Base-by-base conservation (phyloP, 192 early-diverging fungal species). In the Umbelopsis sp. region DNA sequence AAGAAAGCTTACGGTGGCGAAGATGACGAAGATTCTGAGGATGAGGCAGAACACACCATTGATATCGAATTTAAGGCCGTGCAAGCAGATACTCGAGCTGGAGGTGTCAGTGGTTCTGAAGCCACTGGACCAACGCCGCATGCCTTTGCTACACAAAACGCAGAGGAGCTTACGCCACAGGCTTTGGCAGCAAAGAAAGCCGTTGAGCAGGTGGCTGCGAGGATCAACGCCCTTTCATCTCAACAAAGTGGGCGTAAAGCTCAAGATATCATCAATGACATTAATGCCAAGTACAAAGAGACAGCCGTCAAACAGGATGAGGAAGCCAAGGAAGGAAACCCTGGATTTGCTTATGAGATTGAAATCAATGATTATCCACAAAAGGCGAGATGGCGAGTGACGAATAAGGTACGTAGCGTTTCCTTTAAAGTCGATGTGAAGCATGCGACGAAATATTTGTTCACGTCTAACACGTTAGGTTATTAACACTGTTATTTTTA, bases 351-450 rank as follows among this genome's bases (percentile, higher is more conserved):
- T 5, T 75, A 83, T 68, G 97, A 99, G 81, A 91, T 99, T 75
- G 93, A 94, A 72, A 98, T 99, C 79, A 99, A 99, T 78, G 97
- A 99, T 80, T 98, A 92, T 74, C 96, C 96, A 41, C 90, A 94
- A 74, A 94, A 94, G 83, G 97, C 98, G 15, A 82, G 98, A 66
- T 93, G 94, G 91, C 91, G 90, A 72, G 97, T 98, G 37, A 99
- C 95, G 9, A 96, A 95, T 79, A 95, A 93, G 81, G 85, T 87
- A 84, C 75, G 73, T 35, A 10, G 5, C 13, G 44, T 6, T 22
- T 71, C 16, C 16, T 55, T 41, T 45, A 41, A 9, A 41, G 10
- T 41, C 37, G 6, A 41, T 41, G 37, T 41, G 37, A 41, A 41
- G 37, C 27, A 30, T 41, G 37, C n/a, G n/a, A n/a, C n/a, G n/a